Evolutionary conservation across 2,329 filamentous ascomycete genomes (phyloP), one percentile per base, ranked within the genome.

Genomic region (Beauveria asiatica): DNA sequence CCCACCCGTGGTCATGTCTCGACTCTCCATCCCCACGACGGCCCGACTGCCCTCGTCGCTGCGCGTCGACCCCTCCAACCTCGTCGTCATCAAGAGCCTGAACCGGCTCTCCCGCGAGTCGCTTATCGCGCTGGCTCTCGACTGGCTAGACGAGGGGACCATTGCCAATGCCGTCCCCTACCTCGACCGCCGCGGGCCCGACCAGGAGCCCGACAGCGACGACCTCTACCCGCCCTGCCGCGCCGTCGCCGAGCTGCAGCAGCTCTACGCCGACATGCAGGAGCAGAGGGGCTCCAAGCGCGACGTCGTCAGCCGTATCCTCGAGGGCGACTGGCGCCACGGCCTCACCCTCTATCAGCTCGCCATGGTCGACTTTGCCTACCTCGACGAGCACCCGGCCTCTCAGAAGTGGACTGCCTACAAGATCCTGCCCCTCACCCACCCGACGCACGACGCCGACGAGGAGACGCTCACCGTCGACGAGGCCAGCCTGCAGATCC

Each of bases 101-200:
- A 81, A 78, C 62, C 86, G 86, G 59, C 80, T 95, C 19, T 88
- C 89, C 1, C 85, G 90, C 55, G 76, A 85, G 51, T 85, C 88
- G 0, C 81, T 96, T 23, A 75, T 94, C 27, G 83, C 85, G 0
- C 80, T 96, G 9, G 88, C 83, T 0, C 79, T 92, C 23, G 82
- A 88, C 74, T 96, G 91, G 91, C 83, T 95, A 3, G 83, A 87
- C 61, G 83, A 87, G 53, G 77, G 80, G 64, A 86, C 88, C 64
- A 76, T 84, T 45, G 73, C 80, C 80, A 68, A 80, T 88, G 50
- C 78, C 69, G 63, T 71, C 44, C 67, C 71, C 8, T 71, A 72
- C 55, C 66, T 77, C 17, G 57, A 69, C 68, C 61, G 62, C 65
- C 49, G 61, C 19, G 64, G 60, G 41, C 57, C 59, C n/a, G 76